Percentiles rank a stretch among this genome's conserved stretches.
Evolutionary conservation across 495 filamentous ascomycete genomes (phyloP).

Genomic region (Daldinia grandis): DNA sequence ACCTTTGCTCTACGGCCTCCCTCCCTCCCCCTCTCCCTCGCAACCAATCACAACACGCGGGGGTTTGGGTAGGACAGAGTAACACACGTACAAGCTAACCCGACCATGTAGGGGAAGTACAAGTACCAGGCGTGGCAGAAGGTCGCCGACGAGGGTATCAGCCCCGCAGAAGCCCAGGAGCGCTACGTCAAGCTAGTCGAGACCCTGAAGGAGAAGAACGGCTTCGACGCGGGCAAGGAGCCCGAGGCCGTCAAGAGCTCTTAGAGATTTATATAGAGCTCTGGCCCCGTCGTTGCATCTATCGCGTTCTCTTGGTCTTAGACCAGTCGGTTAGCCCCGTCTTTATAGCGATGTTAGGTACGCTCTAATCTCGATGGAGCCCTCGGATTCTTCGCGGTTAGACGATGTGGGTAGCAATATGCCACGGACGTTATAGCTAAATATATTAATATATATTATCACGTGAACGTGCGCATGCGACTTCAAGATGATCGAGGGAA

Average conservation of each 20-base stretch:
- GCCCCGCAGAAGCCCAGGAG: conserved; percentile 70
- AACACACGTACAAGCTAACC: conserved; percentile 2
- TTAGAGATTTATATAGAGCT: neutral
- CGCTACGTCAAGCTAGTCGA: conserved; percentile 78
- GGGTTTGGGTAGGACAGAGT: neutral
- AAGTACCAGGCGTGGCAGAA: conserved; percentile 81
- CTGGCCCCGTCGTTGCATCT: neutral
- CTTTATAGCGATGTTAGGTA: conserved; percentile 20
- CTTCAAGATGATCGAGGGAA: neutral
- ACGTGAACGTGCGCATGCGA: neutral
- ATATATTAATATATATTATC: conserved; percentile 23
- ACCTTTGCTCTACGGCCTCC: no score
- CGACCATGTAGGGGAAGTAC: conserved; percentile 68
- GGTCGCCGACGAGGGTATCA: conserved; percentile 64
- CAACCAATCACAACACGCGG: neutral
- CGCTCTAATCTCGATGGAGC: neutral
- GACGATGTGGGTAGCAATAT: conserved; percentile 4
- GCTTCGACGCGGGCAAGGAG: conserved; percentile 63
- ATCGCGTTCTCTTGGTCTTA: neutral
- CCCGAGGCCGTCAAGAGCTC: conserved; percentile 61
- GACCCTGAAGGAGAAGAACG: conserved; percentile 72
- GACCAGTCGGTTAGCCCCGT: conserved; percentile 1
- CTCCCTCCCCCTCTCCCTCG: neutral
- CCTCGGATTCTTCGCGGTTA: conserved; percentile 2
- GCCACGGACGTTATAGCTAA: neutral